Conservation (phyloP, 78 protist genomes). For the Dictyostelium citrinum region DNA sequence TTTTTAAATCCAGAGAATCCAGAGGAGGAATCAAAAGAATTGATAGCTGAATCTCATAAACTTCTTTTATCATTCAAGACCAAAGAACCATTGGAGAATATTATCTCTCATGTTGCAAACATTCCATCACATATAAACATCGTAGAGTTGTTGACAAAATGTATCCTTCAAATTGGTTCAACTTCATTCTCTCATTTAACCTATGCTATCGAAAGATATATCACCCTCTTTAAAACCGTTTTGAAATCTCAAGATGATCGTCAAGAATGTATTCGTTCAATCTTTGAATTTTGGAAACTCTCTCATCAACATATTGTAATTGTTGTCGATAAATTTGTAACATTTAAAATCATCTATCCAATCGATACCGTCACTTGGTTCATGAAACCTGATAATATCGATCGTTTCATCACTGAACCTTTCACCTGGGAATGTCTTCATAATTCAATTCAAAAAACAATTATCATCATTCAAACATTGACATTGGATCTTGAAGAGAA, state of each 20-base stretch:
- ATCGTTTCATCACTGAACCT: background rate
- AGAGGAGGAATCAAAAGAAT: conserved; percentile 54
- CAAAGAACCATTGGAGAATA: conserved; percentile 49
- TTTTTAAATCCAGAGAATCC: background rate
- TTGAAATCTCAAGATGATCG: conserved; percentile 35
- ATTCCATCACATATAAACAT: conserved; percentile 20
- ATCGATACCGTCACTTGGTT: conserved; percentile 19
- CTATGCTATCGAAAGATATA: conserved; percentile 62
- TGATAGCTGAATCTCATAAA: conserved; percentile 52
- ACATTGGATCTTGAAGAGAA: conserved; percentile 11
- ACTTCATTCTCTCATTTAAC: conserved; percentile 63
- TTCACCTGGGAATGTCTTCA: conserved; percentile 54
- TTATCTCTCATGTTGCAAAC: conserved; percentile 1
- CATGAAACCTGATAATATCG: background rate
- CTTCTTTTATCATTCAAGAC: conserved; percentile 31
- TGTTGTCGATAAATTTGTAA: conserved; percentile 54
- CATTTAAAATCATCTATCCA: conserved; percentile 51
- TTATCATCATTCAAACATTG: conserved; percentile 40
- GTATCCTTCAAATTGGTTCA: conserved; percentile 62
- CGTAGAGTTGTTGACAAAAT: conserved; percentile 51
- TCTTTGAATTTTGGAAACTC: conserved; percentile 30
- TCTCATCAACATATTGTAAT: conserved; percentile 70
- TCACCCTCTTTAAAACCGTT: conserved; percentile 42
- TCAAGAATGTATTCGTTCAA: conserved; percentile 31
- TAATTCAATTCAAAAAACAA: conserved; percentile 52